Evolutionary conservation across 108 stramenopile genomes (phyloP).

Genomic region (Seminavis robusta): DNA sequence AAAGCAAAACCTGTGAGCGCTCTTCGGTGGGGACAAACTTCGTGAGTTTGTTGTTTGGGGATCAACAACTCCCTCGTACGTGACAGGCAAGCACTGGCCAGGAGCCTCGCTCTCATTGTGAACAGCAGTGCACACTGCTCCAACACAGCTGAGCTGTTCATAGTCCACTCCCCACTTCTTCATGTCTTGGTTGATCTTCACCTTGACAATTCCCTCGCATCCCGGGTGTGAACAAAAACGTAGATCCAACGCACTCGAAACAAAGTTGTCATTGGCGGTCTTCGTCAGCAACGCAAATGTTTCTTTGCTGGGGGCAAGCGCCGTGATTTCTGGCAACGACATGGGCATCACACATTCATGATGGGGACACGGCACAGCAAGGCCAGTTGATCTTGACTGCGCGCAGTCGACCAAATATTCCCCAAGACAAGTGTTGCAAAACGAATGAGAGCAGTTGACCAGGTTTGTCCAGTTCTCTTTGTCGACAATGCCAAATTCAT

Average conservation of each 20-base stretch:
- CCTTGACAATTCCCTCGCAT: slow-evolving; percentile 37
- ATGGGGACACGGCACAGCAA: slow-evolving; percentile 35
- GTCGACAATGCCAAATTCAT: slow-evolving; percentile 23
- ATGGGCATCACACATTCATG: slow-evolving; percentile 34
- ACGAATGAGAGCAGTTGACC: slow-evolving; percentile 32
- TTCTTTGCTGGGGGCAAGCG: slow-evolving; percentile 8
- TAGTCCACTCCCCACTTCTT: slow-evolving; percentile 10
- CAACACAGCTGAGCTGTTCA: slow-evolving; percentile 25
- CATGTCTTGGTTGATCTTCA: slow-evolving; percentile 13
- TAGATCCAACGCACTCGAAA: slow-evolving; percentile 26
- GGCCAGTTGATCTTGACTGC: slow-evolving; percentile 10
- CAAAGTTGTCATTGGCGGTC: slow-evolving; percentile 32
- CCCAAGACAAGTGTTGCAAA: slow-evolving; percentile 42
- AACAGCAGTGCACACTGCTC: slow-evolving; percentile 40
- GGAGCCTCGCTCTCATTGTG: background rate
- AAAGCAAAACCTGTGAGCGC: slow-evolving; percentile 59
- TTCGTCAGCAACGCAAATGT: slow-evolving; percentile 16
- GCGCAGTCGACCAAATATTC: slow-evolving; percentile 36
- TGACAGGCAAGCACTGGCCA: slow-evolving; percentile 10
- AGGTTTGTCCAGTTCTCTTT: slow-evolving; percentile 25
- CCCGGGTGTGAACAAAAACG: slow-evolving; percentile 49
- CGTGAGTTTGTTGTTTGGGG: slow-evolving; percentile 15
- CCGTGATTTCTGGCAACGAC: slow-evolving; percentile 6
- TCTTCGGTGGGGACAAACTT: slow-evolving; percentile 24
- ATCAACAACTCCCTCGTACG: slow-evolving; percentile 50